phyloP scores from a whole-genome alignment of 495 filamentous ascomycete genomes.

The Polyplosphaeria fusca region DNA sequence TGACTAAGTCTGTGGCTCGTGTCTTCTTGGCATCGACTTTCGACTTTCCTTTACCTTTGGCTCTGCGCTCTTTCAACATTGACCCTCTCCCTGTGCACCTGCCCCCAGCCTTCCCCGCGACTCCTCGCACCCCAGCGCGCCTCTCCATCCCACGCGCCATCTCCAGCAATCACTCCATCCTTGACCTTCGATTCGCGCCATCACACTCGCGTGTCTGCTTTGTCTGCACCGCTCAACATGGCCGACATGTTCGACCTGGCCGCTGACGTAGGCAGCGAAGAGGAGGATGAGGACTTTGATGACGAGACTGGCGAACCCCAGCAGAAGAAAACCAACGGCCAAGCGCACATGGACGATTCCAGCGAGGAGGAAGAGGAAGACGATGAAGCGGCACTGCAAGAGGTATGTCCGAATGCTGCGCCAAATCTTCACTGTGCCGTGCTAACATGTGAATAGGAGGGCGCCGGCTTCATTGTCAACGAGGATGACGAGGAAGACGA shows the following conservation, averaged over 20 bases:
- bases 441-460: constrained; percentile 45
- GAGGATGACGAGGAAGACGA: constrained; percentile 78
- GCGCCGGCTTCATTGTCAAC: constrained; percentile 94
- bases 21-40: too few relatives aligned
- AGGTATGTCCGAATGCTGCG: constrained; percentile 26
- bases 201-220: too few relatives aligned
- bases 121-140: background rate
- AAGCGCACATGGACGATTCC: constrained; percentile 66
- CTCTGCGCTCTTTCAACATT: background rate
- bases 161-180: too few relatives aligned
- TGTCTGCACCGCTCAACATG: constrained; percentile 15
- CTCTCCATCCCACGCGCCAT: background rate
- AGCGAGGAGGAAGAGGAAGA: constrained; percentile 97
- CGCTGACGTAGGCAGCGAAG: constrained; percentile 77
- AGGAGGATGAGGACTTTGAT: constrained; percentile 81
- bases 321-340: constrained; percentile 44
- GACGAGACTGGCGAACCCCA: constrained; percentile 70
- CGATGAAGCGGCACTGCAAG: constrained; percentile 76
- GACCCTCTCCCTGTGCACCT: background rate
- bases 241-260: constrained; percentile 65
- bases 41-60: too few relatives aligned
- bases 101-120: background rate
- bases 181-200: too few relatives aligned
- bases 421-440: background rate
- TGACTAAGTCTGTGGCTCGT: too few relatives aligned